Percentiles rank a stretch among this genome's conserved stretches.
These are phyloP conservation scores for Claviceps citrina DNA, from an alignment of 2,329 filamentous ascomycete species.

Conservation along the genomic window DNA sequence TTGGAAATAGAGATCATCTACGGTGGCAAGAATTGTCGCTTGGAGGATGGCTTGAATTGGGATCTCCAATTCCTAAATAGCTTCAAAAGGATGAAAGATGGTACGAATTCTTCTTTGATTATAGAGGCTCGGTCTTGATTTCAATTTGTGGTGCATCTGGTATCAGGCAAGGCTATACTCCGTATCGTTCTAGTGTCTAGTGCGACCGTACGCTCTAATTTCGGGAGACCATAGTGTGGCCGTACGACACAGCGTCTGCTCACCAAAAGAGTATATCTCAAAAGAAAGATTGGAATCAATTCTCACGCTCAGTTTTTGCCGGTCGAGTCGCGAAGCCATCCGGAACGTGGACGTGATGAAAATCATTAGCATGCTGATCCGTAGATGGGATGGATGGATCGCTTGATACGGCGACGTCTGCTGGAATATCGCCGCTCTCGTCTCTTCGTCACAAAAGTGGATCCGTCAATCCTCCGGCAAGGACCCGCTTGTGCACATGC, in stretches of 20 bases:
- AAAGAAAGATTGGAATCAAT: no score
- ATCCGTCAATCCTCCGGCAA: conserved; percentile 2
- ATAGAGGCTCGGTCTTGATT: no score
- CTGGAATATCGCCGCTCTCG: conserved; percentile 6
- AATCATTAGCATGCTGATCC: background rate
- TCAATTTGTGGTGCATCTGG: background rate
- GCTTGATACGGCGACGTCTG: conserved; percentile 3
- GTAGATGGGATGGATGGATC: background rate
- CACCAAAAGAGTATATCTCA: background rate
- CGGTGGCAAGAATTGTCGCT: no score
- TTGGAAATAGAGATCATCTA: no score
- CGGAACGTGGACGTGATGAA: background rate
- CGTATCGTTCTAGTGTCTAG: background rate
- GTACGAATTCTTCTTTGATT: no score
- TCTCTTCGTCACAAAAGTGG: conserved; percentile 5
- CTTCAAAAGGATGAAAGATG: no score
- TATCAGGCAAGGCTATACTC: background rate
- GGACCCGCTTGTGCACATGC: conserved; percentile 2
- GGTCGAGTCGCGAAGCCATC: background rate
- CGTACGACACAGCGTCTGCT: background rate
- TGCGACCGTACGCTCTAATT: background rate
- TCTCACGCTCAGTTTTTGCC: no score
- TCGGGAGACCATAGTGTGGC: background rate
- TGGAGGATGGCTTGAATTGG: no score
- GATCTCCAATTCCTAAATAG: no score